These are phyloP conservation scores for Luffa acutangula DNA, from an alignment of 306 rosid genomes.

Conservation along the genomic window DNA sequence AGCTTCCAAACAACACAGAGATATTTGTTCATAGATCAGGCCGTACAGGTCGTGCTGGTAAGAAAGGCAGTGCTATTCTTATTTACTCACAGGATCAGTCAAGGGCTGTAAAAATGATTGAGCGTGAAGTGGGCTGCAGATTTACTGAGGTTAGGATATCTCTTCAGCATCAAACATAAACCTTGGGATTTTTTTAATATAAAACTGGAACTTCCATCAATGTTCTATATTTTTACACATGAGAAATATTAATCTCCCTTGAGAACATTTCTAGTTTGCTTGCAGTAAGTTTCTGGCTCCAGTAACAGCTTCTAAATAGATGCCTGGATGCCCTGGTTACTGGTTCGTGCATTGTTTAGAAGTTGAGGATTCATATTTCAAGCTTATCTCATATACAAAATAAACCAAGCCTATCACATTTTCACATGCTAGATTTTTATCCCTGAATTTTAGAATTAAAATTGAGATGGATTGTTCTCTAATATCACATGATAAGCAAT, in stretches of 20 bases:
- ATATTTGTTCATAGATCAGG: constrained; percentile 99
- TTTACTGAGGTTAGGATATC: constrained; percentile 56
- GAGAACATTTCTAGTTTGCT: neutral
- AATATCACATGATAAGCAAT: neutral
- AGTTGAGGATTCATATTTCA: neutral
- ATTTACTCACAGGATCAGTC: constrained; percentile 53
- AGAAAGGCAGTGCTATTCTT: constrained; percentile 82
- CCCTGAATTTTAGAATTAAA: neutral
- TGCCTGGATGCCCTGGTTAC: neutral
- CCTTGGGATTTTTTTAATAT: neutral
- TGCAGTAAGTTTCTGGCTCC: neutral
- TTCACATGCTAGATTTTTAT: neutral
- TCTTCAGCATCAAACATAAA: neutral
- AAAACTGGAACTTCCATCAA: neutral
- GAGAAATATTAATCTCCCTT: neutral
- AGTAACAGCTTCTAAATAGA: neutral
- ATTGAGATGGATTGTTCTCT: neutral
- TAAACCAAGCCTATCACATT: neutral
- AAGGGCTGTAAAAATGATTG: constrained; percentile 58
- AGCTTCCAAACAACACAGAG: constrained; percentile 83
- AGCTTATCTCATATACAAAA: neutral
- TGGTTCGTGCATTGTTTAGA: neutral
- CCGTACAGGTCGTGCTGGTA: constrained; percentile 98
- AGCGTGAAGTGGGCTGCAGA: constrained; percentile 79
- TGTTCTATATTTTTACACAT: neutral